Evolutionary conservation across 345 rosid genomes (phyloP).

Genomic region (Corymbia maculata): DNA sequence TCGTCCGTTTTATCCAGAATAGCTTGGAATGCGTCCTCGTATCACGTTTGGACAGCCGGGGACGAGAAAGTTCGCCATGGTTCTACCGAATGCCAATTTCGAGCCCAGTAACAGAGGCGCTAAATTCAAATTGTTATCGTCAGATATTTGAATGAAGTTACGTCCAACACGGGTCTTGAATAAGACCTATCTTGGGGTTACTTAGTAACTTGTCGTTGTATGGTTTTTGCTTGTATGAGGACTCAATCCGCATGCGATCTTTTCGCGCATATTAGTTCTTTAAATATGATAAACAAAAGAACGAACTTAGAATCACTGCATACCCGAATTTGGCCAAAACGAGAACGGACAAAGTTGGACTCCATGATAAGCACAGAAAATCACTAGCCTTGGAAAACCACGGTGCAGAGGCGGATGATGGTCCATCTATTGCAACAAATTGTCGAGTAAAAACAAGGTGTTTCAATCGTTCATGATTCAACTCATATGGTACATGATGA

Average conservation of each 20-base stretch:
- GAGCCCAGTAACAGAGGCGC: not conserved
- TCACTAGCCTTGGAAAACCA: not conserved
- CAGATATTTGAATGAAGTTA: not conserved
- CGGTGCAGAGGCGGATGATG: not conserved
- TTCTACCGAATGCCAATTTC: not conserved
- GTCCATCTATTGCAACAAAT: not conserved
- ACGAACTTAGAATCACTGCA: not conserved
- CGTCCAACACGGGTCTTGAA: fast-evolving
- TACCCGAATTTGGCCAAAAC: not conserved
- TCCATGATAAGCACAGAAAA: not conserved
- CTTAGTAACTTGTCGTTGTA: not conserved
- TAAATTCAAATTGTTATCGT: not conserved
- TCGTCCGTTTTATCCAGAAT: not conserved
- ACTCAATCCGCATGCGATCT: not conserved
- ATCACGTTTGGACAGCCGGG: not conserved
- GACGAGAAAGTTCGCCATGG: fast-evolving
- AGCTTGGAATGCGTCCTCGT: fast-evolving
- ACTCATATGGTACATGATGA: not conserved
- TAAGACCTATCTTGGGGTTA: not conserved
- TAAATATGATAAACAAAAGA: not conserved
- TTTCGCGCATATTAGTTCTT: not conserved
- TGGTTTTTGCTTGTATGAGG: not conserved
- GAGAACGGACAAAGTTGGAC: not conserved
- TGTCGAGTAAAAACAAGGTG: not conserved
- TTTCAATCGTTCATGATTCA: not conserved